phyloP scores from a whole-genome alignment of 805 yeast genomes.

The Zygosaccharomyces kombuchaensis region DNA sequence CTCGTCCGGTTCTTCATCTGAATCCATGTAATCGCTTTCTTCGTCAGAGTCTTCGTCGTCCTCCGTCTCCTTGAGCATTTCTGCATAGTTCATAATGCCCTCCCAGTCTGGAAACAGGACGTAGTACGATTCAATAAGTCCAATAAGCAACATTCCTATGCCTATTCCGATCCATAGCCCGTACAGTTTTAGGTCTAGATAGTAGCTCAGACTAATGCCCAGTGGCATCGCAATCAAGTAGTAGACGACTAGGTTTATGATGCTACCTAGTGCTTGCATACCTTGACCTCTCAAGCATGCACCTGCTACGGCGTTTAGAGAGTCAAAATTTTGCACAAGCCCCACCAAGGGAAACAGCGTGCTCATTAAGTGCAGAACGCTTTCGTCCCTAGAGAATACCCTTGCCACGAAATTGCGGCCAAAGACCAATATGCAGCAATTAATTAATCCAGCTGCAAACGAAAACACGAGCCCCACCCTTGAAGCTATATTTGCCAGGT shows the following conservation, averaged over 20 bases:
- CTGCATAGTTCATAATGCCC: slow-evolving; percentile 43
- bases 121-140: slow-evolving; percentile 45
- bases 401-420: slow-evolving; percentile 49
- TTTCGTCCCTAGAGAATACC: slow-evolving; percentile 57
- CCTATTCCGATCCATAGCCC: slow-evolving; percentile 83
- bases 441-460: slow-evolving; percentile 43
- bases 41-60: slow-evolving; percentile 28
- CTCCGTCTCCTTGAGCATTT: slow-evolving; percentile 35
- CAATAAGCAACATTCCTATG: slow-evolving; percentile 49
- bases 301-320: slow-evolving; percentile 68
- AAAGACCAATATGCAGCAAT: slow-evolving; percentile 46
- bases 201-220: slow-evolving; percentile 53
- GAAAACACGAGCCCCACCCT: slow-evolving; percentile 43
- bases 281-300: slow-evolving; percentile 87
- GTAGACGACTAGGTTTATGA: slow-evolving; percentile 62
- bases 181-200: slow-evolving; percentile 41
- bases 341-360: slow-evolving; percentile 59
- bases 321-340: slow-evolving; percentile 64
- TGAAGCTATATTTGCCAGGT: slow-evolving; percentile 45
- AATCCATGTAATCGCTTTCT: slow-evolving; percentile 27
- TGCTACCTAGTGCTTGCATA: slow-evolving; percentile 72
- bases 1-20: slow-evolving; percentile 23
- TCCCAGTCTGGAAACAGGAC: slow-evolving; percentile 53
- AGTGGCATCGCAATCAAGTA: slow-evolving; percentile 73
- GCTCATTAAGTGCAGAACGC: slow-evolving; percentile 50